A percentile compares a stretch with the other conserved stretches of the same genome.
These are phyloP conservation scores for Orbilia blumenaviensis DNA, from an alignment of 2,329 filamentous ascomycete species.

Conservation along the genomic window DNA sequence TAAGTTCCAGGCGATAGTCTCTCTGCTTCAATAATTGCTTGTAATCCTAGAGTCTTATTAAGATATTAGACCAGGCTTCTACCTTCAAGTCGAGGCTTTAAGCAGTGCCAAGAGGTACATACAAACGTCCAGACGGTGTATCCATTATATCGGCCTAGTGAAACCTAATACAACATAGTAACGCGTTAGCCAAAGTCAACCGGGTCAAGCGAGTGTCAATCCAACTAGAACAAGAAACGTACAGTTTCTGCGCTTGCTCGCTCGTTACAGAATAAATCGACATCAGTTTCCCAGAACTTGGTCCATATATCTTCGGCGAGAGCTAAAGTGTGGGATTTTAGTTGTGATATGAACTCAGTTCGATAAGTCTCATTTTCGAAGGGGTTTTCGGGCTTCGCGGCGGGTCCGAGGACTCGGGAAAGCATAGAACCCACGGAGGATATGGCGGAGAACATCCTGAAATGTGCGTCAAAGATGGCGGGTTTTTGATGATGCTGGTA, in stretches of 20 bases:
- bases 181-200: not conserved
- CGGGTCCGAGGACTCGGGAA: conserved; percentile 40
- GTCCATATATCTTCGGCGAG: conserved; percentile 47
- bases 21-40: conserved; percentile 48
- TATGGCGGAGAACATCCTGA: conserved; percentile 38
- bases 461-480: not conserved
- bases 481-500: not conserved
- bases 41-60: conserved; percentile 37
- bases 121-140: conserved; percentile 53
- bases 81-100: too few relatives aligned
- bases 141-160: conserved; percentile 45
- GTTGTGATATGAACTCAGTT: conserved; percentile 36
- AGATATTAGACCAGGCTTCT: not conserved
- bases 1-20: conserved; percentile 32
- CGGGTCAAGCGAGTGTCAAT: not conserved
- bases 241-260: conserved; percentile 45
- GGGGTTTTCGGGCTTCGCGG: conserved; percentile 11
- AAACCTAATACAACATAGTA: conserved; percentile 19
- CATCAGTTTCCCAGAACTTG: conserved; percentile 47
- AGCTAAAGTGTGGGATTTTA: conserved; percentile 29
- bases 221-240: not conserved
- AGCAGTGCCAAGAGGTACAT: not conserved
- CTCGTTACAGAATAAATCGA: conserved; percentile 49
- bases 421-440: conserved; percentile 46
- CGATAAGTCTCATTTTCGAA: conserved; percentile 43